A percentile compares a stretch with the other conserved stretches of the same genome.
Conservation (phyloP, 176 grass and related monocot species). For the Oryza coarctata region DNA sequence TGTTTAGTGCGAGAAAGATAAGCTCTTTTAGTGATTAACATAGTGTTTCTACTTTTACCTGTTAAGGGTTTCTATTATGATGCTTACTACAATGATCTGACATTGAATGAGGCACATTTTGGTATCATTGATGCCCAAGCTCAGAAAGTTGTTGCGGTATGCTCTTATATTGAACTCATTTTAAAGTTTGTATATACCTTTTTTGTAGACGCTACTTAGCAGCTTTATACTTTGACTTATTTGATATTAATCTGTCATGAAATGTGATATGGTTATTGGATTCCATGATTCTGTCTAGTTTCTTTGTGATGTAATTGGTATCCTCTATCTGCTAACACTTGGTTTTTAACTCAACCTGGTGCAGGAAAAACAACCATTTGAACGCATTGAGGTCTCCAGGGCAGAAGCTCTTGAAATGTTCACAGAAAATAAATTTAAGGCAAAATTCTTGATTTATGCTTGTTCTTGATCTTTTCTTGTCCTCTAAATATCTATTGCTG, state of each 20-base stretch:
- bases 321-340: slow-evolving; percentile 11
- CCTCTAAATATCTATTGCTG: background rate
- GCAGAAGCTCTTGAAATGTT: slow-evolving; percentile 91
- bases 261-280: background rate
- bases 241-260: background rate
- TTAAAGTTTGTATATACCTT: slow-evolving; percentile 22
- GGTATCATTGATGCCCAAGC: slow-evolving; percentile 73
- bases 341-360: slow-evolving; percentile 27
- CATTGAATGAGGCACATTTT: slow-evolving; percentile 90
- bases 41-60: slow-evolving; percentile 30
- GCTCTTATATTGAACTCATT: slow-evolving; percentile 24
- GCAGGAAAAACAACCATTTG: slow-evolving; percentile 96
- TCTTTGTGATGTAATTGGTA: background rate
- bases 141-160: slow-evolving; percentile 86
- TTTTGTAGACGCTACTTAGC: background rate
- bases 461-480: slow-evolving; percentile 20
- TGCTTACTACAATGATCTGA: slow-evolving; percentile 79
- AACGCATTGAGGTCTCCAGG: slow-evolving; percentile 95
- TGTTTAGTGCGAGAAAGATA: background rate
- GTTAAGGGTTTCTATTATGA: slow-evolving; percentile 97
- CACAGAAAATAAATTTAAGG: slow-evolving; percentile 96
- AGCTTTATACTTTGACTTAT: background rate
- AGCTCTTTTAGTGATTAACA: background rate
- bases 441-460: slow-evolving; percentile 24
- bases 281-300: background rate